A percentile compares a stretch with the other conserved stretches of the same genome.
Conservation (phyloP, 129 eudicot genomes). For the Rutidosis leptorrhynchoides region DNA sequence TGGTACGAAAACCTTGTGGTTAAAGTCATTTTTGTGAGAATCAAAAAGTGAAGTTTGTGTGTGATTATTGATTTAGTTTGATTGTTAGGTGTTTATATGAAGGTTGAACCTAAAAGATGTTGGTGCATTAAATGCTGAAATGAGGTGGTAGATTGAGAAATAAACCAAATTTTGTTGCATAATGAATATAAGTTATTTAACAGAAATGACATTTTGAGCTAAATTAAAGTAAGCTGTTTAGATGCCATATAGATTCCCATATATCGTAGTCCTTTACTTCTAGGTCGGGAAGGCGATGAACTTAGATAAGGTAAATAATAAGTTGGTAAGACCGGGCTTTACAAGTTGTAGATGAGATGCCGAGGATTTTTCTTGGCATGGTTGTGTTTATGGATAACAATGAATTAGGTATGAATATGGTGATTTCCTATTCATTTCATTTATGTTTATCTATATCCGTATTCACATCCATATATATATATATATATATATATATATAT, state of each 20-base stretch:
- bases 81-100: constrained; percentile 22
- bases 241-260: background rate
- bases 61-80: background rate
- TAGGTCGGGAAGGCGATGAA: no score
- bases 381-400: no score
- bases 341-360: no score
- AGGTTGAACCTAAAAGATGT: background rate
- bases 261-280: no score
- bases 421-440: no score
- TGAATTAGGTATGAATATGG: no score
- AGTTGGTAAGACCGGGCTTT: no score
- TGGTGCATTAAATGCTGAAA: constrained; percentile 30
- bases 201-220: background rate
- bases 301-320: no score
- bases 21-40: constrained; percentile 12
- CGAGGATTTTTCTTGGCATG: no score
- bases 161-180: background rate
- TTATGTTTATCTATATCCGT: no score
- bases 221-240: background rate
- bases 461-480: no score
- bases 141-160: constrained; percentile 32
- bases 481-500: no score
- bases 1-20: constrained; percentile 51
- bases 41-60: background rate
- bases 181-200: background rate